Conservation (phyloP, 192 early-diverging fungal species). For the Pilobolus umbonatus region DNA sequence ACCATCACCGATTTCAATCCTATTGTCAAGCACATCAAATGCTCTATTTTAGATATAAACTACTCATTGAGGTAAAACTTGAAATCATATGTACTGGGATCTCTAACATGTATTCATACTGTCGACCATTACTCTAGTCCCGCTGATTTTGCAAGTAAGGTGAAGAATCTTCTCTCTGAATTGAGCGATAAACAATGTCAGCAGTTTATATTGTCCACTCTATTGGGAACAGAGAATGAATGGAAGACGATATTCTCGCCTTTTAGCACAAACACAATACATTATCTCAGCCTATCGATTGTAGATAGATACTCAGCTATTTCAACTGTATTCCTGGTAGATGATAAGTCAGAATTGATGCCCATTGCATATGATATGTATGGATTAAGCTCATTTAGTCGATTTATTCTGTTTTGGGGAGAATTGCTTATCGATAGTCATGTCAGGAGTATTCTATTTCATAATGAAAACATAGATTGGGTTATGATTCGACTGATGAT, state of each 20-base stretch:
- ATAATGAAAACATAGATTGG: slow-evolving; percentile 30
- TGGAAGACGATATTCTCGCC: slow-evolving; percentile 35
- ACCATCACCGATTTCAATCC: too few species aligned
- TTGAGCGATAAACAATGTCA: too few species aligned
- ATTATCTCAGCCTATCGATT: slow-evolving; percentile 12
- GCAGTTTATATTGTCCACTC: too few species aligned
- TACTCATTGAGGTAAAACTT: slow-evolving; percentile 33
- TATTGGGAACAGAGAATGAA: slow-evolving; percentile 32
- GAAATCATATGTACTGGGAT: neutral
- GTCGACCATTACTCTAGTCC: slow-evolving; percentile 29
- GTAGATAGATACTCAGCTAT: slow-evolving; percentile 10
- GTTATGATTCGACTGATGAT: slow-evolving; percentile 29
- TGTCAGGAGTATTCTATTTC: slow-evolving; percentile 23
- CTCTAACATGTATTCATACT: neutral
- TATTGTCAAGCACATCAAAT: slow-evolving; percentile 18
- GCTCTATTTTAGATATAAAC: slow-evolving; percentile 32
- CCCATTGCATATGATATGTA: slow-evolving; percentile 41
- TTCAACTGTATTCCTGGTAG: neutral
- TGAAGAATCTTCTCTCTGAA: slow-evolving; percentile 25
- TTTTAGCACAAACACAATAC: slow-evolving; percentile 27
- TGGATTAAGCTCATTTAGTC: slow-evolving; percentile 45
- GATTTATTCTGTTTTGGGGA: slow-evolving; percentile 39
- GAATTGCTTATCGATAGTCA: slow-evolving; percentile 33
- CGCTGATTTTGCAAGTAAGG: slow-evolving; percentile 39
- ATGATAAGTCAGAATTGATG: slow-evolving; percentile 21